Conservation (phyloP, 2,329 filamentous ascomycete species). For the Lasiodiplodia gonubiensis region DNA sequence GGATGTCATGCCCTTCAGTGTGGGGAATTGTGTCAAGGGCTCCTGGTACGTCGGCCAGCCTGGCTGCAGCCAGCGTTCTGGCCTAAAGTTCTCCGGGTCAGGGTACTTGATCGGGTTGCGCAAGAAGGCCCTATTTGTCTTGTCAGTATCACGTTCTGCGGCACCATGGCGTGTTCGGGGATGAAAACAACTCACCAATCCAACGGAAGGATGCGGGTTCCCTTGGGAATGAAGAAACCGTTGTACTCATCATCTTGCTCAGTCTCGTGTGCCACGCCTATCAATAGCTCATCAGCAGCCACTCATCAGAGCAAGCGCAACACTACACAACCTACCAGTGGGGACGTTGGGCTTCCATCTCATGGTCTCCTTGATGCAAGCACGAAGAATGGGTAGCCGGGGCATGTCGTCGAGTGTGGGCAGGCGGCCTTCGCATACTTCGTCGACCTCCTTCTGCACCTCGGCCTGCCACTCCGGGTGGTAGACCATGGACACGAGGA, state of each 20-base stretch:
- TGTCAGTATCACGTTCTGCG: neutral
- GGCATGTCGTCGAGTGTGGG: conserved; percentile 58
- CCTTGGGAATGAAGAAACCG: conserved; percentile 46
- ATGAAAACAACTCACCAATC: conserved; percentile 29
- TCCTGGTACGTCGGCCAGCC: conserved; percentile 69
- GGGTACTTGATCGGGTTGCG: conserved; percentile 65
- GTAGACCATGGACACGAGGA: conserved; percentile 41
- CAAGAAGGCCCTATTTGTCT: conserved; percentile 57
- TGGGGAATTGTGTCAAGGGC: conserved; percentile 67
- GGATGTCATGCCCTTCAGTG: conserved; percentile 67
- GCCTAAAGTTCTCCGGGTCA: conserved; percentile 66
- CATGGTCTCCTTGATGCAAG: conserved; percentile 64
- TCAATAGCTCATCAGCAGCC: conserved; percentile 3
- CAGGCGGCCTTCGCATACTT: conserved; percentile 56
- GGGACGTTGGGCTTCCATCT: conserved; percentile 64
- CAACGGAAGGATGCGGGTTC: conserved; percentile 32
- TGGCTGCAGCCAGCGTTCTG: conserved; percentile 68
- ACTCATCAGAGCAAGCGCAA: neutral
- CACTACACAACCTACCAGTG: conserved; percentile 5
- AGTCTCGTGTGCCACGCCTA: conserved; percentile 43
- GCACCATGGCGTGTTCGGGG: neutral
- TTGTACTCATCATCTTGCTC: conserved; percentile 46
- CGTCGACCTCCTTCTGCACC: conserved; percentile 64
- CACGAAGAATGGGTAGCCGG: conserved; percentile 59
- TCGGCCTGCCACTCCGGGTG: conserved; percentile 60